These are phyloP conservation scores for Paecilomyces dactylethromorphus DNA, from an alignment of 2,329 filamentous ascomycete genomes.

Conservation along the genomic window DNA sequence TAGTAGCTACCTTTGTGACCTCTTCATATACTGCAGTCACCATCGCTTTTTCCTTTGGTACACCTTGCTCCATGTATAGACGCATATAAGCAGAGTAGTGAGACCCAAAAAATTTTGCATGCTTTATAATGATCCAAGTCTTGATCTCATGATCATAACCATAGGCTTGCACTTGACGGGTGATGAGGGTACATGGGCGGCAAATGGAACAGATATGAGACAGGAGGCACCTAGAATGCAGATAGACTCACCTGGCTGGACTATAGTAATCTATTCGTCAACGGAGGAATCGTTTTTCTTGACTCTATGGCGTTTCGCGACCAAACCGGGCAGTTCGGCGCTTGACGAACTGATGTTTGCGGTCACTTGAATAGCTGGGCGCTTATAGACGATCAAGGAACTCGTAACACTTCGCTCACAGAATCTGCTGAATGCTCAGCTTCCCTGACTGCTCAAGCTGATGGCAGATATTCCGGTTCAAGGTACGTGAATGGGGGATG, in stretches of 20 bases:
- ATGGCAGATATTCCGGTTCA: neutral
- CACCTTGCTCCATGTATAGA: too few species aligned
- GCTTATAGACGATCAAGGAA: neutral
- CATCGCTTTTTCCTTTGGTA: neutral
- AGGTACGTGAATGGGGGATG: neutral
- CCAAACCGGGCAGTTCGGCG: neutral
- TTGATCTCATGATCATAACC: neutral
- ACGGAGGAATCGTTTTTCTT: neutral
- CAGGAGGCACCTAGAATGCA: neutral
- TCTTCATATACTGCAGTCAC: neutral
- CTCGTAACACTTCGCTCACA: neutral
- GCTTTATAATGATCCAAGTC: neutral
- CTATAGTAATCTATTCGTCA: neutral
- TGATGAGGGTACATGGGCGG: neutral
- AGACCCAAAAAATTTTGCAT: neutral
- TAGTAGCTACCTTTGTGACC: constrained; percentile 19
- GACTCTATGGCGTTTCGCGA: neutral
- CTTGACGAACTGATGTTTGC: neutral
- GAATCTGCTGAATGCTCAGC: neutral
- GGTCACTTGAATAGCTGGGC: neutral
- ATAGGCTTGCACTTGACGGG: neutral
- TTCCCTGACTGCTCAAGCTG: neutral
- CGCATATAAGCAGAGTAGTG: neutral
- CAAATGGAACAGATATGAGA: neutral
- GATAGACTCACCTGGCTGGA: neutral